Percentiles rank a stretch among this genome's conserved stretches.
phyloP scores from a whole-genome alignment of 163 green algal species.

The Prototheca wickerhamii region DNA sequence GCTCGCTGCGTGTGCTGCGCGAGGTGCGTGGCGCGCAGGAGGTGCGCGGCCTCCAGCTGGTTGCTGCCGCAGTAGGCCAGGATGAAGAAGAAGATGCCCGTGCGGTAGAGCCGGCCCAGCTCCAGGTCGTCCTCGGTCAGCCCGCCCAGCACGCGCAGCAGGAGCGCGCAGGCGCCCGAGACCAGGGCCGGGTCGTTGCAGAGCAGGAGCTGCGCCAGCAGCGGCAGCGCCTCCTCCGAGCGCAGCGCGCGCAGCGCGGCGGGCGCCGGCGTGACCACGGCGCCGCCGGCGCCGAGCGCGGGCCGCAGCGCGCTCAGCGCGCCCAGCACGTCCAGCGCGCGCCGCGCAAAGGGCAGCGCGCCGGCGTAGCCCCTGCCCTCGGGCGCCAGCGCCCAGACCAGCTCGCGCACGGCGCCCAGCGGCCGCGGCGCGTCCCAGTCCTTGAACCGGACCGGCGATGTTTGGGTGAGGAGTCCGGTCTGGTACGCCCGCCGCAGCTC shows the following conservation, averaged over 20 bases:
- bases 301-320: slow-evolving; percentile 18
- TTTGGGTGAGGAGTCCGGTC: slow-evolving; percentile 29
- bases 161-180: slow-evolving; percentile 41
- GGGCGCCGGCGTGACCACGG: slow-evolving; percentile 65
- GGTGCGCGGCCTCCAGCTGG: slow-evolving; percentile 49
- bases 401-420: slow-evolving; percentile 38
- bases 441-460: slow-evolving; percentile 49
- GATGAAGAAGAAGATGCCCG: slow-evolving; percentile 74
- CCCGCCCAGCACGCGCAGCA: slow-evolving; percentile 48
- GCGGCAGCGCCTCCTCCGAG: neutral
- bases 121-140: slow-evolving; percentile 34
- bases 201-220: slow-evolving; percentile 45
- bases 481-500: neutral
- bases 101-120: slow-evolving; percentile 68
- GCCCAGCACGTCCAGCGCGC: slow-evolving; percentile 55
- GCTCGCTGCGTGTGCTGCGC: slow-evolving; percentile 41
- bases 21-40: slow-evolving; percentile 56
- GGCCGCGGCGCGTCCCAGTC: slow-evolving; percentile 52
- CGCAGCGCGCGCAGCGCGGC: slow-evolving; percentile 6
- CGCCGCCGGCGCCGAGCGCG: slow-evolving; percentile 6
- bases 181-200: slow-evolving; percentile 73
- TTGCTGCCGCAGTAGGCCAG: slow-evolving; percentile 81
- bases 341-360: slow-evolving; percentile 21
- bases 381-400: slow-evolving; percentile 45
- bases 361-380: neutral